These are phyloP conservation scores for Pulveroboletus sp. DNA, from an alignment of 768 basidiomycete genomes.

Conservation along the genomic window DNA sequence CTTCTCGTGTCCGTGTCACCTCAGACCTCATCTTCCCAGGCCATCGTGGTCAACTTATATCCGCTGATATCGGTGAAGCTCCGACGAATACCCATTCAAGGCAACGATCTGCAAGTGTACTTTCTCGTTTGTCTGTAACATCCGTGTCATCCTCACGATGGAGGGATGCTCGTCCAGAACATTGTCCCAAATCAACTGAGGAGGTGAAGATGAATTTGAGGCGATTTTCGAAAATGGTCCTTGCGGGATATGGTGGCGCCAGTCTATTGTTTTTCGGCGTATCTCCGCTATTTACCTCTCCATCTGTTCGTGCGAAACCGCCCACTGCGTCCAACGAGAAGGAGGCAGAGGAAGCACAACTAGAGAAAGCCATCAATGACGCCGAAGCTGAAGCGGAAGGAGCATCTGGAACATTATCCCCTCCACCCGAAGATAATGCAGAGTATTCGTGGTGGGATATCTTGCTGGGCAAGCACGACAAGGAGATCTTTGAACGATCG, in stretches of 20 bases:
- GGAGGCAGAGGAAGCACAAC: constrained; percentile 55
- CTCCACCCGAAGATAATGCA: constrained; percentile 19
- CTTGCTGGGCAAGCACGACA: constrained; percentile 74
- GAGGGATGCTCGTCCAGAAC: constrained; percentile 24
- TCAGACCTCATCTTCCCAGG: constrained; percentile 70
- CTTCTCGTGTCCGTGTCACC: constrained; percentile 68
- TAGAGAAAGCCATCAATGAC: constrained; percentile 66
- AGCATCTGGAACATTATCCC: constrained; percentile 29
- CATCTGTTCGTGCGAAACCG: constrained; percentile 21
- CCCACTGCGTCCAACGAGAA: constrained; percentile 39
- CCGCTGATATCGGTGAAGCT: constrained; percentile 77
- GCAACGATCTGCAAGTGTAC: constrained; percentile 29
- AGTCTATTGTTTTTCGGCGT: constrained; percentile 81
- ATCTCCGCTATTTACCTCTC: constrained; percentile 31
- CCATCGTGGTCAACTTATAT: constrained; percentile 68
- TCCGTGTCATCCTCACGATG: constrained; percentile 26
- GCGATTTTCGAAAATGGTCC: constrained; percentile 76
- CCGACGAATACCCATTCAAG: constrained; percentile 30
- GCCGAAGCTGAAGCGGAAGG: constrained; percentile 62
- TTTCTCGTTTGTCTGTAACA: constrained; percentile 24
- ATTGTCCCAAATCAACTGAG: constrained; percentile 32
- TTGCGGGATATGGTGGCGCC: constrained; percentile 84
- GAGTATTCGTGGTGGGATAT: constrained; percentile 84
- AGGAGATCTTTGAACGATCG: constrained; percentile 76
- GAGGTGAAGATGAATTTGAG: constrained; percentile 71